Evolutionary conservation across 208 protist species (phyloP).

Genomic region (Strigomonas culicis): DNA sequence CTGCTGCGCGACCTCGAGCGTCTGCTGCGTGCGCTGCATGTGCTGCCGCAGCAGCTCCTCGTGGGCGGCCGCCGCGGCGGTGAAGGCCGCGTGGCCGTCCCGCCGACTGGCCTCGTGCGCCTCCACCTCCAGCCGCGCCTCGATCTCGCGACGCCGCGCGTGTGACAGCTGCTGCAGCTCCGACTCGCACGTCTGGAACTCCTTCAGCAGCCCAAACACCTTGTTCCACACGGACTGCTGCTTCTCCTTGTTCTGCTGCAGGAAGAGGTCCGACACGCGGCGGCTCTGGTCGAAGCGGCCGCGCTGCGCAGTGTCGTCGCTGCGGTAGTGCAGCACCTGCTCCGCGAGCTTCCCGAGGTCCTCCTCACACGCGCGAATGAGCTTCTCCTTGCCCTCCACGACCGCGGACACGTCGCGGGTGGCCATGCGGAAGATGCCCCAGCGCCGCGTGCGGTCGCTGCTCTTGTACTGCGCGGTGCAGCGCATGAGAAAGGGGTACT

Average conservation of each 20-base stretch:
- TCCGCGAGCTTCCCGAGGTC: constrained; percentile 80
- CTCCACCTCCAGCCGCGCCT: constrained; percentile 75
- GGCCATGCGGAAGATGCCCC: constrained; percentile 90
- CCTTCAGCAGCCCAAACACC: constrained; percentile 72
- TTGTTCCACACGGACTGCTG: constrained; percentile 89
- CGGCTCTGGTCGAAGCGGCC: constrained; percentile 80
- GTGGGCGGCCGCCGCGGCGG: constrained; percentile 65
- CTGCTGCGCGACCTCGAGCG: constrained; percentile 62
- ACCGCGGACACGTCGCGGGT: constrained; percentile 87
- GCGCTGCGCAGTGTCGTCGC: constrained; percentile 75
- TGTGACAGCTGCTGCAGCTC: constrained; percentile 63
- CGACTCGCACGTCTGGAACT: constrained; percentile 59
- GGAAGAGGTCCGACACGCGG: constrained; percentile 62
- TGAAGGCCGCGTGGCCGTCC: constrained; percentile 77
- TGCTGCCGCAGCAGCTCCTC: constrained; percentile 73
- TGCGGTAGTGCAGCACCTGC: constrained; percentile 85
- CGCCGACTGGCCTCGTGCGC: constrained; percentile 80
- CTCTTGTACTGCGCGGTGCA: constrained; percentile 75
- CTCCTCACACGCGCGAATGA: constrained; percentile 87
- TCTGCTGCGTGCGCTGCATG: constrained; percentile 75
- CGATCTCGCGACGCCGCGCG: constrained; percentile 68
- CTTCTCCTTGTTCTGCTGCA: constrained; percentile 89
- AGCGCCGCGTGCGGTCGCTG: constrained; percentile 77
- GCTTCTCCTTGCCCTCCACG: constrained; percentile 78
- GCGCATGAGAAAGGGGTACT: constrained; percentile 87